A percentile compares a stretch with the other conserved stretches of the same genome.
Conservation (phyloP, 1,139 yeast species). For the Suzukiozyma palmioleophila region DNA sequence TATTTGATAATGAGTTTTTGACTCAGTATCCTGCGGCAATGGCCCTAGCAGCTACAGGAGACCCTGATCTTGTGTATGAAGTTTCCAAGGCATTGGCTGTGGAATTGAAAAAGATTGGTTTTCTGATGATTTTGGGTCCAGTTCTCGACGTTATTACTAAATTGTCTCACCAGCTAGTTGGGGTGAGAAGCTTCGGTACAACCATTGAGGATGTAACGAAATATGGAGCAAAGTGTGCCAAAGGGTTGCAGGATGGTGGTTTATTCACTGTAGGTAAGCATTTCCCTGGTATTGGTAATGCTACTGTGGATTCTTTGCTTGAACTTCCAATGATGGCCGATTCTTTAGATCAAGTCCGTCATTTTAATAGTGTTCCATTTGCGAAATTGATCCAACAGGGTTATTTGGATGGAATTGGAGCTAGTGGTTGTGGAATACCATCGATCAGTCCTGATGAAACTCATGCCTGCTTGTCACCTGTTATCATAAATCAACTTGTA, state of each 20-base stretch:
- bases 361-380: conserved; percentile 51
- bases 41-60: conserved; percentile 60
- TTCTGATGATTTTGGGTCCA: conserved; percentile 59
- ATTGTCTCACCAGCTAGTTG: conserved; percentile 53
- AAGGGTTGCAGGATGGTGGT: conserved; percentile 55
- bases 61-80: conserved; percentile 46
- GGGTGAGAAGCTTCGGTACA: conserved; percentile 61
- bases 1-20: conserved; percentile 48
- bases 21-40: conserved; percentile 65
- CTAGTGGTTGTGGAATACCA: conserved; percentile 71
- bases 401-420: conserved; percentile 54
- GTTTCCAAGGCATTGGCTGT: conserved; percentile 53
- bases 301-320: conserved; percentile 52
- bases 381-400: conserved; percentile 44
- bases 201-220: conserved; percentile 55
- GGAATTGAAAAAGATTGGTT: conserved; percentile 53
- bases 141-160: conserved; percentile 61
- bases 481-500: conserved; percentile 50
- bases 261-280: conserved; percentile 57
- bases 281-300: conserved; percentile 66
- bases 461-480: conserved; percentile 60
- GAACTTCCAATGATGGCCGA: conserved; percentile 62
- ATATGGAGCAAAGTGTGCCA: conserved; percentile 52
- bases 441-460: conserved; percentile 57
- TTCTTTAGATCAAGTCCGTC: conserved; percentile 49